A percentile compares a stretch with the other conserved stretches of the same genome.
Evolutionary conservation across 495 filamentous ascomycete species (phyloP).

Genomic region (Xylaria curta): DNA sequence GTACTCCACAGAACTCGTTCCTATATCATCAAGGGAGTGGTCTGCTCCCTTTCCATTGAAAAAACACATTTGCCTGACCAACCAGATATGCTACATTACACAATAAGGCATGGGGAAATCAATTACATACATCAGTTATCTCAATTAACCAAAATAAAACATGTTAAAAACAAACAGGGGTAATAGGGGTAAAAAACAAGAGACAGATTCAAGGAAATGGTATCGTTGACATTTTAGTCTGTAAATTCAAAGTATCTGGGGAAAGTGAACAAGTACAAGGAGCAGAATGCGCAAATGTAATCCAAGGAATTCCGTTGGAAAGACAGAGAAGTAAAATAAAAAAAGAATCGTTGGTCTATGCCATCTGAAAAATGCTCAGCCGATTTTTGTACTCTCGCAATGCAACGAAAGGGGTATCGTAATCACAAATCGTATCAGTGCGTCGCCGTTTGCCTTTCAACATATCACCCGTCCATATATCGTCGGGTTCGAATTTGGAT

Average conservation of each 20-base stretch:
- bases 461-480: constrained; percentile 18
- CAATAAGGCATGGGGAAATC: constrained; percentile 22
- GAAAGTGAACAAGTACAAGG: not conserved
- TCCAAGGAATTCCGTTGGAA: not conserved
- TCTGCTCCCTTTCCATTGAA: constrained; percentile 17
- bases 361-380: constrained; percentile 21
- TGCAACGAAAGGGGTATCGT: constrained; percentile 30
- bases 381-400: constrained; percentile 23
- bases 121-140: constrained; percentile 13
- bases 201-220: not conserved
- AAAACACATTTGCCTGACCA: not conserved
- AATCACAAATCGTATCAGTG: constrained; percentile 31
- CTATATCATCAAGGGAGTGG: not conserved
- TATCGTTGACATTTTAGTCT: constrained; percentile 19
- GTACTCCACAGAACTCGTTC: not conserved
- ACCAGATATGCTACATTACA: constrained; percentile 27
- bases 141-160: constrained; percentile 4
- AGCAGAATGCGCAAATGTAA: not conserved
- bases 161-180: not conserved
- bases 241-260: not conserved
- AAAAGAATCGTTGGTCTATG: constrained; percentile 25
- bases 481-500: constrained; percentile 10
- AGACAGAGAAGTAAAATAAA: not conserved
- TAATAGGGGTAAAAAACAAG: not conserved
- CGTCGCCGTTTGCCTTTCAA: constrained; percentile 14